Percentiles rank a stretch among this genome's conserved stretches.
These are phyloP conservation scores for Exsudoporus frostii DNA, from an alignment of 768 basidiomycete genomes.

Conservation along the genomic window DNA sequence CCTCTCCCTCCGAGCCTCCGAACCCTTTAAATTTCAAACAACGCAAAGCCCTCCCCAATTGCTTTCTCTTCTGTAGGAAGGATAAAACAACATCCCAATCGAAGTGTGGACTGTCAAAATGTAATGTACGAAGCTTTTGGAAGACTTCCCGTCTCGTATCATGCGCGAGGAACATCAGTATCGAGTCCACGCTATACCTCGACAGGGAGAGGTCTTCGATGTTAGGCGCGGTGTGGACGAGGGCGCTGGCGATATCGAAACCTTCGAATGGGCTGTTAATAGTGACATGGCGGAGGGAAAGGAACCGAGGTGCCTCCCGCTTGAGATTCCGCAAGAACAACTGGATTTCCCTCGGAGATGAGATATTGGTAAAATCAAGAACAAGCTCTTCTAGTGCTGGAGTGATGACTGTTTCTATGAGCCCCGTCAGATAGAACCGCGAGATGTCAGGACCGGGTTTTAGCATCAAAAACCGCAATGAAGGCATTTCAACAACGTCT, in stretches of 20 bases:
- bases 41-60: constrained; percentile 16
- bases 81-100: constrained; percentile 28
- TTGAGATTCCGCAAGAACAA: constrained; percentile 28
- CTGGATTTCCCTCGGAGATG: constrained; percentile 28
- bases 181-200: constrained; percentile 22
- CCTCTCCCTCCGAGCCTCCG: constrained; percentile 13
- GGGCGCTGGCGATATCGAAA: constrained; percentile 20
- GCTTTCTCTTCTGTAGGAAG: constrained; percentile 26
- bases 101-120: constrained; percentile 26
- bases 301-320: constrained; percentile 25
- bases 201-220: constrained; percentile 25
- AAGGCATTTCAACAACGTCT: constrained; percentile 15
- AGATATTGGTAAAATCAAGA: constrained; percentile 25
- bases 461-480: constrained; percentile 18
- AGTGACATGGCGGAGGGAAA: constrained; percentile 20
- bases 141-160: constrained; percentile 29
- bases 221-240: constrained; percentile 26
- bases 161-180: constrained; percentile 25
- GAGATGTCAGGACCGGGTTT: constrained; percentile 29
- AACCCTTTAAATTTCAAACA: constrained; percentile 23
- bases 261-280: constrained; percentile 26
- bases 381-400: constrained; percentile 25
- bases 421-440: constrained; percentile 24
- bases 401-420: constrained; percentile 22
- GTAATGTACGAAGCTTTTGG: constrained; percentile 13